These are phyloP conservation scores for Suhomyces ambrosiae DNA, from an alignment of 1,139 yeast genomes.

Conservation along the genomic window DNA sequence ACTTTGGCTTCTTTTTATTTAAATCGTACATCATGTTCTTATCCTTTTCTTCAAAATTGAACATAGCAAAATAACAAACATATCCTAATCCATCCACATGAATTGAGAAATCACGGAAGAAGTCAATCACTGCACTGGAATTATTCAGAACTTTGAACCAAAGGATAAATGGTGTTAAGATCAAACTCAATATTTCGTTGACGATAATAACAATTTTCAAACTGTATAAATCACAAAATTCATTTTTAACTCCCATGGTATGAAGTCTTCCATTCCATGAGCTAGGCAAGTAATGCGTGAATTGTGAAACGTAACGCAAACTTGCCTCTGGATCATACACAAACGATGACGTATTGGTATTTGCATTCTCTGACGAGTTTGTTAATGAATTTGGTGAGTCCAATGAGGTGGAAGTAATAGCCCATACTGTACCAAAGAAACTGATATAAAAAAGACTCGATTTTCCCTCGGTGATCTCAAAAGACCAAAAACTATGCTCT, in stretches of 20 bases:
- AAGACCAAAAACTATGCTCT: constrained; percentile 71
- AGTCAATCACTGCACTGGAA: constrained; percentile 79
- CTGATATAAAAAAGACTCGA: constrained; percentile 88
- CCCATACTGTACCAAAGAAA: constrained; percentile 80
- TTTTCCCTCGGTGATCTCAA: constrained; percentile 80
- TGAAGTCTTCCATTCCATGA: constrained; percentile 86
- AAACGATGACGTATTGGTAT: constrained; percentile 31
- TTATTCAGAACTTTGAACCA: constrained; percentile 79
- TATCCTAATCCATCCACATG: constrained; percentile 95
- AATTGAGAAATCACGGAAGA: constrained; percentile 83
- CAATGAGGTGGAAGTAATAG: constrained; percentile 48
- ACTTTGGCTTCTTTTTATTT: constrained; percentile 29
- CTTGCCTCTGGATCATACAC: constrained; percentile 91
- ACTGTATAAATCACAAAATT: constrained; percentile 78
- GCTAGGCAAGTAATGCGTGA: constrained; percentile 86
- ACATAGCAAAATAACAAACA: constrained; percentile 92
- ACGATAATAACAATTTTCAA: constrained; percentile 70
- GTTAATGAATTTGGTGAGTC: constrained; percentile 24
- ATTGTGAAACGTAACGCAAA: constrained; percentile 73
- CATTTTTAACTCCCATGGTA: constrained; percentile 77
- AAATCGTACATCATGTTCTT: constrained; percentile 49
- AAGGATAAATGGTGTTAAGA: constrained; percentile 82
- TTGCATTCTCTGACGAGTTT: constrained; percentile 20
- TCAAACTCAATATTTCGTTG: constrained; percentile 77
- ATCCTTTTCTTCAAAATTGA: constrained; percentile 68